Conservation (phyloP, 1,284 basidiomycete species). For the Erythrobasidium hasegawianum region DNA sequence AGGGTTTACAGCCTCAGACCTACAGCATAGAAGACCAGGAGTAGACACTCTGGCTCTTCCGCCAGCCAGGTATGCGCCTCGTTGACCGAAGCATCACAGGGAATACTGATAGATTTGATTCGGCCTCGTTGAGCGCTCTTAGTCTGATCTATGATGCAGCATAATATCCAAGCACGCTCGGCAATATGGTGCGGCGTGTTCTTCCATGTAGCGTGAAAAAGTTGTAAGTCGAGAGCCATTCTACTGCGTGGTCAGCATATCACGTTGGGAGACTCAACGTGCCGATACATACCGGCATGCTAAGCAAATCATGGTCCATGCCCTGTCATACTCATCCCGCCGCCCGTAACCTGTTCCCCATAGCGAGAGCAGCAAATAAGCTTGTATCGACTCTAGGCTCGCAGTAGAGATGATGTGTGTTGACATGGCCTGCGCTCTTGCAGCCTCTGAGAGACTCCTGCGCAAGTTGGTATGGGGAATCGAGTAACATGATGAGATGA, state of each 20-base stretch:
- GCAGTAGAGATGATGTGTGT: not conserved
- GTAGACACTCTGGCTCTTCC: conserved; percentile 1
- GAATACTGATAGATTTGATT: not conserved
- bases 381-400: not conserved
- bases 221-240: conserved; percentile 2
- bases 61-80: not conserved
- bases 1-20: not conserved
- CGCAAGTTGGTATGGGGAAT: not conserved
- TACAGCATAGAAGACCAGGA: conserved; percentile 4
- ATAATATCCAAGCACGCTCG: conserved; percentile 1
- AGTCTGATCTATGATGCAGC: conserved; percentile 7
- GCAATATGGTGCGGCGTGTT: not conserved
- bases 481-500: conserved; percentile 3
- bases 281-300: not conserved
- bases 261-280: too few species aligned
- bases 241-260: not conserved
- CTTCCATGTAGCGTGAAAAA: not conserved
- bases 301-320: not conserved
- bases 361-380: not conserved
- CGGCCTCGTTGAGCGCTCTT: conserved; percentile 9
- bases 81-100: not conserved
- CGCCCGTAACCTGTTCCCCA: conserved; percentile 10
- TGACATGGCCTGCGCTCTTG: not conserved
- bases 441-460: too few species aligned
- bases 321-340: conserved; percentile 2